Conservation (phyloP, 768 basidiomycete species). For the Suillus lakei region DNA sequence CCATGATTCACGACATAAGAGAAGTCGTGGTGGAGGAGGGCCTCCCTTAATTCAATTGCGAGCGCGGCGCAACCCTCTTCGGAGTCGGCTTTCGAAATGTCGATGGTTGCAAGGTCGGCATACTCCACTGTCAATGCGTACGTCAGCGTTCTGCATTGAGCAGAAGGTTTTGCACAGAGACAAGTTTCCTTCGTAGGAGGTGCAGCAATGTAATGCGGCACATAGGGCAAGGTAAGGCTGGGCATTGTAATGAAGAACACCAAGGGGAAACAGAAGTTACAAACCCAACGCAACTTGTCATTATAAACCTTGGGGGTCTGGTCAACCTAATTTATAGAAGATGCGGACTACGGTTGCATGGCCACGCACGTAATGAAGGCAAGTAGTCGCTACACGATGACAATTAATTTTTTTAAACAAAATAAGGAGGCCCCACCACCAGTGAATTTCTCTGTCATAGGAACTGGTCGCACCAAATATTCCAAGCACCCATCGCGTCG, state of each 20-base stretch:
- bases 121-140: constrained; percentile 44
- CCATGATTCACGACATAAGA: constrained; percentile 46
- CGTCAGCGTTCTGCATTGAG: neutral
- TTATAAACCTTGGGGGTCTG: neutral
- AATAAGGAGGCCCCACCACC: neutral
- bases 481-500: neutral
- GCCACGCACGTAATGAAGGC: neutral
- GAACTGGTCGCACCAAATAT: neutral
- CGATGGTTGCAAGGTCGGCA: constrained; percentile 58
- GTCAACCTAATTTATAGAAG: neutral
- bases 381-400: neutral
- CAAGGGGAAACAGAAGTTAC: neutral
- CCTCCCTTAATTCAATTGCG: constrained; percentile 46
- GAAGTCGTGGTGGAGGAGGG: constrained; percentile 49
- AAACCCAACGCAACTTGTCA: neutral
- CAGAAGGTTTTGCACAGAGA: constrained; percentile 25
- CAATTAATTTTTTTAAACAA: neutral
- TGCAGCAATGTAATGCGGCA: constrained; percentile 41
- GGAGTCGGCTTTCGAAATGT: constrained; percentile 47
- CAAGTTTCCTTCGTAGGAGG: constrained; percentile 39
- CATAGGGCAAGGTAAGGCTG: constrained; percentile 34
- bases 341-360: neutral
- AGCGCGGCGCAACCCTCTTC: constrained; percentile 43
- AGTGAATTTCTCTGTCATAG: neutral
- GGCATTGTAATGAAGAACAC: constrained; percentile 27